Conservation (phyloP, 2,329 filamentous ascomycete genomes). For the Cryphonectria parasitica region DNA sequence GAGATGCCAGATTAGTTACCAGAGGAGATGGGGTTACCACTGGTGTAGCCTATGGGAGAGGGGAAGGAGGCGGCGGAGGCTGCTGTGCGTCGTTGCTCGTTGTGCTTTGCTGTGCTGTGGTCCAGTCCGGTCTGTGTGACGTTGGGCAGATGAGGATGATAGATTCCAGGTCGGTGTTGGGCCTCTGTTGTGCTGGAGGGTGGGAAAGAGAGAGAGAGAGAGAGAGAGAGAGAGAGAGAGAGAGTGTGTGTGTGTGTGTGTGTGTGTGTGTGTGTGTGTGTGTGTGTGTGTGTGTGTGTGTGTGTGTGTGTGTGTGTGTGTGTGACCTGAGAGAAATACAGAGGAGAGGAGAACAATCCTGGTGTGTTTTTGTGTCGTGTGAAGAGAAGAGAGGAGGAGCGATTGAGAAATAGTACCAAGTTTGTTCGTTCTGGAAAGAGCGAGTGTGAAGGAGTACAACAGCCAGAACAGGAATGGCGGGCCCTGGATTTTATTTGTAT, state of each 20-base stretch:
- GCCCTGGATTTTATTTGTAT: not conserved
- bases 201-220: not conserved
- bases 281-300: not conserved
- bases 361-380: not conserved
- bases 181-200: not conserved
- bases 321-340: not conserved
- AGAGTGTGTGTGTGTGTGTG: not conserved
- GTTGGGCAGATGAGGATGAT: not conserved
- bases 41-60: not conserved
- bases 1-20: not conserved
- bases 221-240: too few species aligned
- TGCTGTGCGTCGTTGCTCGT: not conserved
- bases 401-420: not conserved
- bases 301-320: not conserved
- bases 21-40: conserved; percentile 1
- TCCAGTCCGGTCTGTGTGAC: not conserved
- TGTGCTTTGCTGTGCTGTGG: not conserved
- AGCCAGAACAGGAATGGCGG: conserved; percentile 1
- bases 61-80: not conserved
- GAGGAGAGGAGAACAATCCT: not conserved
- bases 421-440: not conserved
- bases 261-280: not conserved
- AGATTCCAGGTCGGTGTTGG: not conserved
- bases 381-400: not conserved
- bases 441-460: not conserved